These are phyloP conservation scores for Penicillium verhagenii DNA, from an alignment of 495 filamentous ascomycete species.

Conservation along the genomic window DNA sequence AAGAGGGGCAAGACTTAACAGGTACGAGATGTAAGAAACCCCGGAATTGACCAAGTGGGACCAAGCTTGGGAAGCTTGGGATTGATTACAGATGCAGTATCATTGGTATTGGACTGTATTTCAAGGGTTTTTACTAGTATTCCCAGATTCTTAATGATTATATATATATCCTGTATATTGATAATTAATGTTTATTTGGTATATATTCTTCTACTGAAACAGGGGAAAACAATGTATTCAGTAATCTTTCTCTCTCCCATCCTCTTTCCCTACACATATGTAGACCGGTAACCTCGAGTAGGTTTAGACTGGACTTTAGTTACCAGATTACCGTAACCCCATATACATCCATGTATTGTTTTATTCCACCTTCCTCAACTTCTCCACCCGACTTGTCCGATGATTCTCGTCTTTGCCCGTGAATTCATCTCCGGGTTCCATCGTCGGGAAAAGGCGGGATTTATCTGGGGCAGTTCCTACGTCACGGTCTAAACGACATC, in stretches of 20 bases:
- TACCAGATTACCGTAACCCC: background rate
- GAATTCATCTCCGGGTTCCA: conserved; percentile 3
- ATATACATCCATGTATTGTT: background rate
- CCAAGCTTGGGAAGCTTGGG: background rate
- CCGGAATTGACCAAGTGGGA: conserved; percentile 16
- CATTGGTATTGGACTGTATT: background rate
- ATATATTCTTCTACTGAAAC: too few relatives aligned
- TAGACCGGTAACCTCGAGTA: conserved; percentile 2
- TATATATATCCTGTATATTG: too few relatives aligned
- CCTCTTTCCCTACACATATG: too few relatives aligned
- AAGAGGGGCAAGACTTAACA: conserved; percentile 9
- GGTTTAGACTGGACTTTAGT: background rate
- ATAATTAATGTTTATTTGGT: too few relatives aligned
- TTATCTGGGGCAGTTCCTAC: background rate
- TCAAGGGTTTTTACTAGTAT: too few relatives aligned
- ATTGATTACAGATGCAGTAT: background rate
- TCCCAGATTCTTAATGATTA: too few relatives aligned
- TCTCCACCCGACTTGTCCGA: conserved; percentile 12
- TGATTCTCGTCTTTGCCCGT: conserved; percentile 19
- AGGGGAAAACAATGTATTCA: too few relatives aligned
- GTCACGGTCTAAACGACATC: conserved; percentile 8
- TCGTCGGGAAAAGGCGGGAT: conserved; percentile 23
- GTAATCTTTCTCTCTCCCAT: too few relatives aligned
- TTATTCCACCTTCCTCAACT: too few relatives aligned
- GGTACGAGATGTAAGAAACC: conserved; percentile 22